Base-by-base conservation (phyloP, 768 basidiomycete genomes). In the Sarcomyxa edulis region DNA sequence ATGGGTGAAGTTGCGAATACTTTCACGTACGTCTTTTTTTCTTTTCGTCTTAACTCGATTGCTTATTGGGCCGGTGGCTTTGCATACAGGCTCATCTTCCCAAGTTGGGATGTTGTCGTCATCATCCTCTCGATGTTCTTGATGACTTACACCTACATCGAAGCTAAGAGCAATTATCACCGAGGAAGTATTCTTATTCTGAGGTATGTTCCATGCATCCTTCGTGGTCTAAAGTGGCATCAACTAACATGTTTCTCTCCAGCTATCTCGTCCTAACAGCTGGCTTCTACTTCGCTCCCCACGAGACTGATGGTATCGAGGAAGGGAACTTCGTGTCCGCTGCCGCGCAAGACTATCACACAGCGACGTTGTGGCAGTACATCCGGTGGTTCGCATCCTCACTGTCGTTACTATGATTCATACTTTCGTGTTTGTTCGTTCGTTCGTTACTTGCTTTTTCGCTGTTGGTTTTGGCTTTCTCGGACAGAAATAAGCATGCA, bases 111-210 rank as follows among this genome's bases (percentile, higher is more conserved):
- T 55, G 91, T 93, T 34, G 80, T 98, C 49, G 85, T 82, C 19
- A 84, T 98, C 54, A 86, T 98, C 48, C 74, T 99, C 31, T 90
- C 93, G 0, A 93, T 99, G 66, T 99, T 98, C 73, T 62, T 98
- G 46, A 78, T 99, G 73, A 98, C 96, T 0, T 99, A 99, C 60
- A 95, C 93, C 4, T 98, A 96, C 58, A 96, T 98, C 51, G 96
- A 99, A 63, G 93, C 93, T n/a, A 92, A 85, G 68, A 88, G 87
- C 50, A 98, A 98, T 62, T 99, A 99, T 58, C 92, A 97, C 56
- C 81, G 96, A 49, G 96, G 96, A 32, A 92, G 88, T 49, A 96
- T 96, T 43, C 78, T 99, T 32, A 84, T 97, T 39, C 69, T 98
- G 35, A 93, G 93, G 90, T 94, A 49, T 32, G 58, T 44, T n/a